phyloP scores from a whole-genome alignment of 2,329 filamentous ascomycete genomes.

The Diaporthe citrichinensis region DNA sequence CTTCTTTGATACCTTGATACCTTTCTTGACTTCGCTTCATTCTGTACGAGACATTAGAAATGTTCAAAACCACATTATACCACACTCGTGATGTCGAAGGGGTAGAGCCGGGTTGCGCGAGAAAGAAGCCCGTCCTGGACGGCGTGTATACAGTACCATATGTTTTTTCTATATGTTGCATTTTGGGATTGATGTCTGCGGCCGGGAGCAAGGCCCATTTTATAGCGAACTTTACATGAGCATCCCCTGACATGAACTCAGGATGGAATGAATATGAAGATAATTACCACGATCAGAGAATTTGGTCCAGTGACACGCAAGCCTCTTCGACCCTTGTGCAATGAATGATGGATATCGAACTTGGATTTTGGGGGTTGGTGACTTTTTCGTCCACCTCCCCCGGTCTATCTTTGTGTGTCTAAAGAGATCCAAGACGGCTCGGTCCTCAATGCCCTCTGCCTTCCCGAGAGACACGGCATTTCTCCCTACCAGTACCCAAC shows the following conservation, averaged over 20 bases:
- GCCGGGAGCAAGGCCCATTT: slow-evolving; percentile 7
- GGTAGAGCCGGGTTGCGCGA: neutral
- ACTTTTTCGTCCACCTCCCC: neutral
- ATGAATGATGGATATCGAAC: neutral
- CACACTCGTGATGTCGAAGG: neutral
- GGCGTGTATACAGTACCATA: slow-evolving; percentile 34
- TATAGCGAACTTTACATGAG: slow-evolving; percentile 26
- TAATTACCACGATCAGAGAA: neutral
- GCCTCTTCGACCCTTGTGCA: neutral
- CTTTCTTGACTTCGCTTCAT: slow-evolving; percentile 36
- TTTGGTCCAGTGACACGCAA: too few relatives aligned
- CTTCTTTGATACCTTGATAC: slow-evolving; percentile 40
- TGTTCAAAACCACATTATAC: slow-evolving; percentile 14
- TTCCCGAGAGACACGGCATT: neutral
- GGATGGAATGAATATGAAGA: slow-evolving; percentile 21
- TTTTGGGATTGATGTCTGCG: slow-evolving; percentile 18
- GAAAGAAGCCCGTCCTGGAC: neutral
- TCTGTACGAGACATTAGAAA: slow-evolving; percentile 23
- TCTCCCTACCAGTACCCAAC: neutral
- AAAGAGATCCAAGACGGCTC: neutral
- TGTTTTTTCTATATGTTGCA: slow-evolving; percentile 17
- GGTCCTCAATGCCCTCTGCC: neutral
- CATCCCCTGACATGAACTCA: neutral
- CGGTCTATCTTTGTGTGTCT: slow-evolving; percentile 10
- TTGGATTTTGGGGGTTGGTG: neutral